phyloP scores from a whole-genome alignment of 495 filamentous ascomycete species.

The Lophiotrema nucula region DNA sequence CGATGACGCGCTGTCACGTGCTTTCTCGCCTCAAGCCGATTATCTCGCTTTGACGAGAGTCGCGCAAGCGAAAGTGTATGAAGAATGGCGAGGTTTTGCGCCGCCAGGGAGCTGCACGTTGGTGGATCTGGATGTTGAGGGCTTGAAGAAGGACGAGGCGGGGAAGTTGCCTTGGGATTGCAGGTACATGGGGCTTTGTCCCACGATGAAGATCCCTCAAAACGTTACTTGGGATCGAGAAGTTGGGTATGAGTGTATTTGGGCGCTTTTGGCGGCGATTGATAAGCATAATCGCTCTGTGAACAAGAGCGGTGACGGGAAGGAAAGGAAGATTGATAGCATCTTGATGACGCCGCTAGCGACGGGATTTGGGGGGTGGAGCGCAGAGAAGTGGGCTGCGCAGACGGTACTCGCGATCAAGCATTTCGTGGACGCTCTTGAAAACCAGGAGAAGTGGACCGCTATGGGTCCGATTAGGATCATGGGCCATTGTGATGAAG shows the following conservation, averaged over 20 bases:
- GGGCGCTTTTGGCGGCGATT: conserved; percentile 50
- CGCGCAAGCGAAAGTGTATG: conserved; percentile 41
- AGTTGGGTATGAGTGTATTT: conserved; percentile 55
- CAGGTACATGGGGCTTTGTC: conserved; percentile 51
- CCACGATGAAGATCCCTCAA: conserved; percentile 50
- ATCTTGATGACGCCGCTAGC: conserved; percentile 53
- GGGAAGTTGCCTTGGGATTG: no score
- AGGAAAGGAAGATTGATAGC: conserved; percentile 39
- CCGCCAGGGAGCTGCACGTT: conserved; percentile 52
- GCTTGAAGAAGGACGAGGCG: conserved; percentile 37
- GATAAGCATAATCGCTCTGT: conserved; percentile 46
- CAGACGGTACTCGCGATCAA: conserved; percentile 53
- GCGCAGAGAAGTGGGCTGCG: conserved; percentile 47
- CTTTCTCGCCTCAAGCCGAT: conserved; percentile 47
- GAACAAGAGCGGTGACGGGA: not conserved
- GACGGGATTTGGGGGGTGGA: conserved; percentile 48
- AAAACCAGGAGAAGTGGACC: conserved; percentile 13
- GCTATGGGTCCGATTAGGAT: no score
- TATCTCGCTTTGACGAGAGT: conserved; percentile 48
- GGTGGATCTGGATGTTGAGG: conserved; percentile 41
- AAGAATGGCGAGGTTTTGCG: conserved; percentile 49
- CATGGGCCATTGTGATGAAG: no score
- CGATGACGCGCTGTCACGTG: conserved; percentile 52
- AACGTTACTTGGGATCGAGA: conserved; percentile 51
- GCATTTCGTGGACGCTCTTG: conserved; percentile 37